Evolutionary conservation across 176 grass and related monocot genomes (phyloP), one percentile per base, ranked within the genome.

Genomic region (Olyra latifolia): DNA sequence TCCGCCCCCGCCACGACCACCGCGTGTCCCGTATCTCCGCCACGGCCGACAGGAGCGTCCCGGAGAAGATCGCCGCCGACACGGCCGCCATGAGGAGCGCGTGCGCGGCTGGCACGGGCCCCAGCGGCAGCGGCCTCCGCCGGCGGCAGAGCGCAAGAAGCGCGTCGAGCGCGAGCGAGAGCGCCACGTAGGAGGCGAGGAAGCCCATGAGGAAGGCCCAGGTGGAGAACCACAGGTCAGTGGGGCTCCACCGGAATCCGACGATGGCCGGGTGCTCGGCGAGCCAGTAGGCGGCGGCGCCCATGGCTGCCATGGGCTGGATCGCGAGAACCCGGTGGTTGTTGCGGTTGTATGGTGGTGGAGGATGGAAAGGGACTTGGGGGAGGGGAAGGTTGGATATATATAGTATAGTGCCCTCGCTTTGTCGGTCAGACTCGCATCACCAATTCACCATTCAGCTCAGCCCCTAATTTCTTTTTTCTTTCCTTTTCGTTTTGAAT

Each of bases 251-350:
- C 16, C 92, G 90, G 90, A 99, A 99, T 2, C 84, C 84, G 8
- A 99, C 92, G 82, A 95, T 91, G 39, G 90, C 66, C 56, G 90
- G 96, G 84, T 98, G 96, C 96, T 98, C 92, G 39, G 96, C 88
- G 30, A 98, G 83, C 90, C 92, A 98, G 49, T 88, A 98, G 0
- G 70, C 46, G 74, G 53, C 65, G 62, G 79, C 71, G 42, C 46
- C 58, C 44, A 54, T 16, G 57, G 46, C 4, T 52, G 58, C 78
- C 86, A 88, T 82, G 55, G 25, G 11, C 15, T 35, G 63, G 42
- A 74, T 52, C n/a, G 53, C 15, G 49, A 10, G 7, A 19, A 25
- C 11, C 29, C 3, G 24, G 29, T 40, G 42, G 68, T 59, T 24
- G 66, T 29, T 22, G 66, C 2, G 25, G 41, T 6, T 9, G 72